These are phyloP conservation scores for Aureococcus anophagefferens DNA, from an alignment of 108 stramenopile genomes.

Conservation along the genomic window DNA sequence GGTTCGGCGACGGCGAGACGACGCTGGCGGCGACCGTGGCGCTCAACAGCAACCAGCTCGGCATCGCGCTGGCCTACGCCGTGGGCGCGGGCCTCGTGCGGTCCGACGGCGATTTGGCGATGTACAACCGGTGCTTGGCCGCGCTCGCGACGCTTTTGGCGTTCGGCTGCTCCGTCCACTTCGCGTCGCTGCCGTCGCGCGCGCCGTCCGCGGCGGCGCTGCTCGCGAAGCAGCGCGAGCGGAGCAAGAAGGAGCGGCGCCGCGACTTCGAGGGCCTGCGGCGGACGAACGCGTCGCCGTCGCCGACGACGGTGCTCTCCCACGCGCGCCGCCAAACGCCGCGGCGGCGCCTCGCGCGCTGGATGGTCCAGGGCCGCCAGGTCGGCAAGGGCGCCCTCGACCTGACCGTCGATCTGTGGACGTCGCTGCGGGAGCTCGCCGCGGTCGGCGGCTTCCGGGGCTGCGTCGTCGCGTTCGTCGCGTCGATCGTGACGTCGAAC, in stretches of 20 bases:
- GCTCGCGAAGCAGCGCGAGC: not conserved
- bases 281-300: not conserved
- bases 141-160: constrained; percentile 47
- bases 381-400: not conserved
- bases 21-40: constrained; percentile 84
- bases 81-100: constrained; percentile 67
- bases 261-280: not conserved
- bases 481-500: not conserved
- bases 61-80: constrained; percentile 73
- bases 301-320: not conserved
- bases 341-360: no score
- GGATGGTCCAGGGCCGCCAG: not conserved
- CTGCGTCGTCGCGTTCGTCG: not conserved
- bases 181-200: not conserved
- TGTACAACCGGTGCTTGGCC: constrained; percentile 66
- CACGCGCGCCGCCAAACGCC: no score
- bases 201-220: not conserved
- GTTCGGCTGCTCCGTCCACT: not conserved
- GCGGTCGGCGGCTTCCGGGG: not conserved
- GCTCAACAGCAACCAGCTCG: constrained; percentile 71
- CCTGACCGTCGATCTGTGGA: not conserved
- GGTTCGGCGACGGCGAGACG: constrained; percentile 68
- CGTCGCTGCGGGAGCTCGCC: not conserved
- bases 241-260: not conserved
- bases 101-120: constrained; percentile 54